Percentiles rank a stretch among this genome's conserved stretches.
Evolutionary conservation across 1,284 basidiomycete genomes (phyloP).

Genomic region (Psilocybe mexicana): DNA sequence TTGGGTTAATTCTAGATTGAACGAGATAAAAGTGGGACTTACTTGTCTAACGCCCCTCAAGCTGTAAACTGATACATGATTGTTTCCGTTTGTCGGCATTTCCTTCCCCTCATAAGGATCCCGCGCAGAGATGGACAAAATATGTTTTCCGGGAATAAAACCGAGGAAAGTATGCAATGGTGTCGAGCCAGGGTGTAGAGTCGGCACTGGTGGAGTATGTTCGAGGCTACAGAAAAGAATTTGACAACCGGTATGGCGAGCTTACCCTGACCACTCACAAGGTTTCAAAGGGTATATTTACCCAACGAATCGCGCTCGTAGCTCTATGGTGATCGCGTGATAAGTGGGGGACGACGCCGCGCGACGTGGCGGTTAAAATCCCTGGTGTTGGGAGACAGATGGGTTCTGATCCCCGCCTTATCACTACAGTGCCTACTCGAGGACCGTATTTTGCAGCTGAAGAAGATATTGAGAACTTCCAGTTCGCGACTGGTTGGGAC

Average conservation of each 20-base stretch:
- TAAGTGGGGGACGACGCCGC: conserved; percentile 74
- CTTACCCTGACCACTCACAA: conserved; percentile 58
- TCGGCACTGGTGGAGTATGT: conserved; percentile 58
- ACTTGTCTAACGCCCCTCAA: conserved; percentile 76
- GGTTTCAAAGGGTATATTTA: conserved; percentile 74
- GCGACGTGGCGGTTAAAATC: conserved; percentile 61
- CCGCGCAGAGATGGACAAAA: conserved; percentile 61
- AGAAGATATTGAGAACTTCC: conserved; percentile 21
- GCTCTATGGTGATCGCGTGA: conserved; percentile 58
- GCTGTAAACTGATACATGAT: conserved; percentile 55
- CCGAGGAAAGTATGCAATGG: conserved; percentile 64
- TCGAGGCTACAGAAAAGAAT: conserved; percentile 50
- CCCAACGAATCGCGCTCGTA: conserved; percentile 56
- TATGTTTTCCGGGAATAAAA: conserved; percentile 47
- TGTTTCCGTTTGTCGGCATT: conserved; percentile 70
- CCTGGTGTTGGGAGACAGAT: conserved; percentile 52
- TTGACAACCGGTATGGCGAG: conserved; percentile 4
- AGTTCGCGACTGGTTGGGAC: conserved; percentile 13
- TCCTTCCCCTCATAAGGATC: conserved; percentile 64
- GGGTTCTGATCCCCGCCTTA: conserved; percentile 18
- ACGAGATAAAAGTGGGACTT: conserved; percentile 3
- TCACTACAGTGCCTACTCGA: conserved; percentile 26
- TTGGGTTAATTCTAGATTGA: background rate
- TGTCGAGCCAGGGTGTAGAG: conserved; percentile 47
- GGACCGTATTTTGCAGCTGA: conserved; percentile 26